Percentiles rank a stretch among this genome's conserved stretches.
These are phyloP conservation scores for Fusarium sp. DNA, from an alignment of 2,329 filamentous ascomycete species.

Conservation along the genomic window DNA sequence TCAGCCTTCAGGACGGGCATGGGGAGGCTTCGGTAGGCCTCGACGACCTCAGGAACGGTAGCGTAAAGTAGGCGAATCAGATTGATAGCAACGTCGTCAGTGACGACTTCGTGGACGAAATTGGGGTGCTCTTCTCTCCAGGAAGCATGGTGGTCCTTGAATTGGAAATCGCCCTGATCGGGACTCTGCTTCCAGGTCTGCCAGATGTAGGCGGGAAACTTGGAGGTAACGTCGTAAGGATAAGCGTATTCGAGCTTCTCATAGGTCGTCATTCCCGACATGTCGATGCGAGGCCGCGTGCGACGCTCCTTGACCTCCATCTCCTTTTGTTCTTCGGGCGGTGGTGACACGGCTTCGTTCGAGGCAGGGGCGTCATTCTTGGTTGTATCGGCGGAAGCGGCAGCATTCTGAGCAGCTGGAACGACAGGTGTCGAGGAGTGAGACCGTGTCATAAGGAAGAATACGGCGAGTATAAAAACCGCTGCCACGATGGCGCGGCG, in stretches of 20 bases:
- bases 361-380: slow-evolving; percentile 40
- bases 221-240: slow-evolving; percentile 87
- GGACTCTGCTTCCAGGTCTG: slow-evolving; percentile 97
- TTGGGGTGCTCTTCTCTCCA: slow-evolving; percentile 90
- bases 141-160: slow-evolving; percentile 86
- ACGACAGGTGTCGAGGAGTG: slow-evolving; percentile 54
- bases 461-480: slow-evolving; percentile 73
- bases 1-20: slow-evolving; percentile 82
- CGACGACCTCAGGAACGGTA: slow-evolving; percentile 80
- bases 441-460: slow-evolving; percentile 76
- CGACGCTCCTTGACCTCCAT: slow-evolving; percentile 41
- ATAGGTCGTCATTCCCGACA: slow-evolving; percentile 76
- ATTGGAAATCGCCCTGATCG: slow-evolving; percentile 79
- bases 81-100: slow-evolving; percentile 86
- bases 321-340: slow-evolving; percentile 30
- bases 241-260: slow-evolving; percentile 93
- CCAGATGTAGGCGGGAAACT: slow-evolving; percentile 98
- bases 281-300: slow-evolving; percentile 68
- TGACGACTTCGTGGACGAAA: slow-evolving; percentile 96
- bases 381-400: slow-evolving; percentile 29
- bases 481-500: slow-evolving; percentile 80
- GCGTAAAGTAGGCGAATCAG: slow-evolving; percentile 89
- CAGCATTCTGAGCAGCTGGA: slow-evolving; percentile 32
- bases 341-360: slow-evolving; percentile 35
- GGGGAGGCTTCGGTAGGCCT: slow-evolving; percentile 80